Evolutionary conservation across 768 basidiomycete species (phyloP), one percentile per base, ranked within the genome.

Genomic region (Suillus decipiens): DNA sequence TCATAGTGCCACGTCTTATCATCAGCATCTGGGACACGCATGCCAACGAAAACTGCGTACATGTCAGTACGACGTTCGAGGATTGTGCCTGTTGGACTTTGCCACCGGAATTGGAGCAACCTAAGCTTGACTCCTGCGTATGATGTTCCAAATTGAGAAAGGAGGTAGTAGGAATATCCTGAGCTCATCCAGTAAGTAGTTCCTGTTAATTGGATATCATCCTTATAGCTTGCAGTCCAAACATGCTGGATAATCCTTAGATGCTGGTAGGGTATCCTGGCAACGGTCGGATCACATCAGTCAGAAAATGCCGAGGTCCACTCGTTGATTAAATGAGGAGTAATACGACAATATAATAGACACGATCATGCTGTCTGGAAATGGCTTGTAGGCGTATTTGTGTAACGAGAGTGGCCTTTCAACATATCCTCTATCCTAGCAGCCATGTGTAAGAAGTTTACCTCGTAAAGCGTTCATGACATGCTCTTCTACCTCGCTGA

Each of bases 401-500:
- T 5, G 72, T 66, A 24, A 78, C 60, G 15, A 81, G 68, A 9
- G 67, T 70, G 5, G 75, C 81, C 71, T 87, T 90, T 12, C 63
- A 95, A 77, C 4, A 96, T 90, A 69, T 96, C 96, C 76, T 95
- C 93, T 43, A 98, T 93, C 95, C 95, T 96, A 63, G 34, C 61
- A 39, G 28, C 56, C 67, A 31, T 12, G 39, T 41, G 57, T 67
- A 57, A 61, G 42, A 14, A 37, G n/a, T n/a, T n/a, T n/a, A n/a
- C n/a, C n/a, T n/a, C n/a, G n/a, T n/a, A n/a, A n/a, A n/a, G n/a
- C n/a, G n/a, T n/a, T n/a, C n/a, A n/a, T n/a, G n/a, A n/a, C n/a
- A n/a, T n/a, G n/a, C n/a, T n/a, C n/a, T n/a, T n/a, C n/a, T n/a
- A n/a, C n/a, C n/a, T n/a, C n/a, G n/a, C n/a, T n/a, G n/a, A n/a